Conservation (phyloP, 257 asterid genomes). For the Solanum gandarillasii region DNA sequence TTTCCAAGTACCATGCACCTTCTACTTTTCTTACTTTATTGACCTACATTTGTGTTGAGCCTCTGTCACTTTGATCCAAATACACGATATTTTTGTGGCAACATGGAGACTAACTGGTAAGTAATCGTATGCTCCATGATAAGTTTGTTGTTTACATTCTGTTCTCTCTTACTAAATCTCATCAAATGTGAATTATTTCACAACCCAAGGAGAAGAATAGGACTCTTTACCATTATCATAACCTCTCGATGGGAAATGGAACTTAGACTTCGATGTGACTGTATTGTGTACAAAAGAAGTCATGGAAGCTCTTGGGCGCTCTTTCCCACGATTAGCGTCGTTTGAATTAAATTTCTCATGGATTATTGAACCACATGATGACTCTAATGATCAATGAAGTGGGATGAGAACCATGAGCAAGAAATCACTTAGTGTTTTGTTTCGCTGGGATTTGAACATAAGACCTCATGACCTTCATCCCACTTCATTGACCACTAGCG, state of each 20-base stretch:
- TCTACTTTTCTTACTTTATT: background rate
- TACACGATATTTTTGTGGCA: background rate
- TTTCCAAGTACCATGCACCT: background rate
- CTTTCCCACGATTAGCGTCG: background rate
- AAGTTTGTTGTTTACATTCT: background rate
- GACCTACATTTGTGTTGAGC: background rate
- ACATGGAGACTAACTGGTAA: background rate
- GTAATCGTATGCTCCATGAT: background rate
- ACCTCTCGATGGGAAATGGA: background rate
- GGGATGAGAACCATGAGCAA: background rate
- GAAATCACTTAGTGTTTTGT: background rate
- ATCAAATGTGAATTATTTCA: background rate
- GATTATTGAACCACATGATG: background rate
- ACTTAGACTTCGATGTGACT: background rate
- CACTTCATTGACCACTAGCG: background rate
- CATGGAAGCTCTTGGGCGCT: background rate
- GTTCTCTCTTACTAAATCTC: background rate
- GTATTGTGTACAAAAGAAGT: background rate
- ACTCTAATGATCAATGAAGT: background rate
- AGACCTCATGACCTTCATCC: background rate
- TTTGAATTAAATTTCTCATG: background rate
- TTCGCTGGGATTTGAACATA: background rate
- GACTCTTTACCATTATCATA: background rate
- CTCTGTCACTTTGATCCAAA: background rate
- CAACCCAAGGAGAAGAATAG: background rate